Conservation (phyloP, 2,329 filamentous ascomycete species). For the Fusarium setosum region DNA sequence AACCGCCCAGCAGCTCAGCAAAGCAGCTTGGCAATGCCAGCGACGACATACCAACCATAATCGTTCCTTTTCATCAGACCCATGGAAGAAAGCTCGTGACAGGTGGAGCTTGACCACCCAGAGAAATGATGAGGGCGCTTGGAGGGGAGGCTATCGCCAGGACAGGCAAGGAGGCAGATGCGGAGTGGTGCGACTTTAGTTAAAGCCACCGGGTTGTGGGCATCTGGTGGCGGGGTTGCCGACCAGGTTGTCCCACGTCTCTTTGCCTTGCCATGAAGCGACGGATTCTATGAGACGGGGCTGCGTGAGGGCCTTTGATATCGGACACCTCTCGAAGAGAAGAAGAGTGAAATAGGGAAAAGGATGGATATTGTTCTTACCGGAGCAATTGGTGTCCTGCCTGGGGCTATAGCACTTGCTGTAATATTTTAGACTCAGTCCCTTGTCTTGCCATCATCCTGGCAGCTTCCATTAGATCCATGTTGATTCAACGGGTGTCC, state of each 20-base stretch:
- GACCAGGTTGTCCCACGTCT: conserved; percentile 6
- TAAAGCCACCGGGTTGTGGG: conserved; percentile 27
- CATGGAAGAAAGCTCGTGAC: conserved; percentile 8
- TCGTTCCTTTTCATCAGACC: background rate
- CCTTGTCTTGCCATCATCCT: too few relatives aligned
- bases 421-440: too few relatives aligned
- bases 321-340: background rate
- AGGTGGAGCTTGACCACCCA: conserved; percentile 17
- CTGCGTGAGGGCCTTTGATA: background rate
- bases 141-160: conserved; percentile 28
- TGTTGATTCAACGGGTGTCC: background rate
- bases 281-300: background rate
- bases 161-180: conserved; percentile 29
- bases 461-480: background rate
- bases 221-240: conserved; percentile 25
- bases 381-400: background rate
- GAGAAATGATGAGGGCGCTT: conserved; percentile 32
- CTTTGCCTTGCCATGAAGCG: background rate
- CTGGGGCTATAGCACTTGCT: too few relatives aligned
- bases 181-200: conserved; percentile 30
- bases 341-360: background rate
- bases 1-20: background rate
- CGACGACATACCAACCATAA: conserved; percentile 10
- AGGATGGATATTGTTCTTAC: background rate
- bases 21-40: background rate